These are phyloP conservation scores for Mycena polygramma DNA, from an alignment of 768 basidiomycete genomes.

Conservation along the genomic window DNA sequence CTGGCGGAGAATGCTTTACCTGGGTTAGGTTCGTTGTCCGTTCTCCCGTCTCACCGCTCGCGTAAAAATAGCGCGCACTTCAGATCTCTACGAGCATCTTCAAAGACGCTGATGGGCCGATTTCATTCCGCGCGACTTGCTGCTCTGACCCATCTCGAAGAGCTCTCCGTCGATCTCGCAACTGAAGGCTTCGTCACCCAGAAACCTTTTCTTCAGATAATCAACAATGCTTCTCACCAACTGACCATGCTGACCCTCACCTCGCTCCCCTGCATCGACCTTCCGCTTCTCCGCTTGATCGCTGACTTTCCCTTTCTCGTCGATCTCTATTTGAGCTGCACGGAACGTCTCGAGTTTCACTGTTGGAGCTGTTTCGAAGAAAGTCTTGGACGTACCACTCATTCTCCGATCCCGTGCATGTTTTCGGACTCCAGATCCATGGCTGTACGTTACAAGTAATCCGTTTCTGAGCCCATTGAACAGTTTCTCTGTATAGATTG, in stretches of 20 bases:
- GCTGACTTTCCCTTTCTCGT: slow-evolving; percentile 61
- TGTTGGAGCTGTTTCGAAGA: slow-evolving; percentile 79
- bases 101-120: slow-evolving; percentile 44
- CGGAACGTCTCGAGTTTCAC: slow-evolving; percentile 66
- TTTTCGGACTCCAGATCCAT: slow-evolving; percentile 58
- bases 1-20: slow-evolving; percentile 46
- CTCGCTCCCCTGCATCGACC: slow-evolving; percentile 69
- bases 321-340: slow-evolving; percentile 68
- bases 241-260: slow-evolving; percentile 66
- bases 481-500: slow-evolving; percentile 47
- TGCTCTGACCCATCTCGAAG: slow-evolving; percentile 51
- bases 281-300: slow-evolving; percentile 60
- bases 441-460: slow-evolving; percentile 59
- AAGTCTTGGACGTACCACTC: slow-evolving; percentile 62
- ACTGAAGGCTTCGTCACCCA: slow-evolving; percentile 62
- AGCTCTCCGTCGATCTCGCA: slow-evolving; percentile 57
- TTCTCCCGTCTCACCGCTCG: slow-evolving; percentile 5
- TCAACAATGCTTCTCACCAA: slow-evolving; percentile 49
- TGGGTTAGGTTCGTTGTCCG: slow-evolving; percentile 62
- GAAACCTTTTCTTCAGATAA: slow-evolving; percentile 48
- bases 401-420: slow-evolving; percentile 74
- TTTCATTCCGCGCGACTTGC: slow-evolving; percentile 42
- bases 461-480: background rate
- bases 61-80: background rate
- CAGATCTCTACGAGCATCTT: slow-evolving; percentile 50